Base-by-base conservation (phyloP, 805 yeast species). In the Pichia heedii region DNA sequence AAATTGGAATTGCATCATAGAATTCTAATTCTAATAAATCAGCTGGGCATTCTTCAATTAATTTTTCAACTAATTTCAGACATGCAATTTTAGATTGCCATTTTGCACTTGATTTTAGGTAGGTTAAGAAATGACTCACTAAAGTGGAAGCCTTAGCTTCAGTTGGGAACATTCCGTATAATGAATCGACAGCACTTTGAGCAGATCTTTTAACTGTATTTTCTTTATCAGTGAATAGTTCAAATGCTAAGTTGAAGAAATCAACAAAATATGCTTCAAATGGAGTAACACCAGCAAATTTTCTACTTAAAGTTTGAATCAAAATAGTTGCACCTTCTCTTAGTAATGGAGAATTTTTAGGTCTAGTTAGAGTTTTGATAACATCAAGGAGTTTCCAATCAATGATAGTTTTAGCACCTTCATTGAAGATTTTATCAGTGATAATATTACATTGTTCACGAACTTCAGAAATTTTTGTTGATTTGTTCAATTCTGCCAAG, bases 1-100 rank as follows among this genome's bases (percentile, higher is more conserved):
- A 72, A 10, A 84, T 74, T 33, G 98, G 97, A 29, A 90, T 77
- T 4, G 86, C 75, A 44, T 74, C 76, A 48, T 80, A 79, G 63
- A 90, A 90, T 53, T 81, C 79, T 58, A 81, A 62, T 65, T 90
- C 96, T 53, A 90, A 69, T 55, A 85, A 72, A 66, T 93, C 97
- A 33, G 82, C 77, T 45, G 96, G 93, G 36, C 83, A 79, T 40
- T 84, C 87, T 49, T 77, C 86, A 47, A 84, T 71, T 44, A 89
- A 72, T 58, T 72, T 79, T 60, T 88, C 95, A 44, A 89, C 65
- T 6, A 79, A 57, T 52, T 75, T 77, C 58, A 90, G 71, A 41
- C 93, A 90, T 16, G 82, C 94, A 36, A 85, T 55, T 63, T 90
- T 90, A 39, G 87, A 75, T 63, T 86, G 93, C 95, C 96, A 89